Evolutionary conservation across 768 basidiomycete species (phyloP).

Genomic region (Pulveroboletus sp.): DNA sequence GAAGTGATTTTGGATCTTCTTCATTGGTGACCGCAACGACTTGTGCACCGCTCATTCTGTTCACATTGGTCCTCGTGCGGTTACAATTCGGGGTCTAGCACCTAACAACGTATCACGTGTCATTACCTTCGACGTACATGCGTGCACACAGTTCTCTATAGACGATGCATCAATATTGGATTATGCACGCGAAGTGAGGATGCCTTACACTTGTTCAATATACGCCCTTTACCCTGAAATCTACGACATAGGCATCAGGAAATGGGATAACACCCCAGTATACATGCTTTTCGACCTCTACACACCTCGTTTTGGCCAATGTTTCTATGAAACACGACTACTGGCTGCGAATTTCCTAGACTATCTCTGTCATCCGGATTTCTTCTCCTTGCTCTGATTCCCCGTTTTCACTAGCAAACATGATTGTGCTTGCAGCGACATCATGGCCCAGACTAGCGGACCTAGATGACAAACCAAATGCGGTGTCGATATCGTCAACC

Average conservation of each 20-base stretch:
- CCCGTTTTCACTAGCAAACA: too few relatives aligned
- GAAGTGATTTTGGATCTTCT: conserved; percentile 11
- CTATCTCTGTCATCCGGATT: too few relatives aligned
- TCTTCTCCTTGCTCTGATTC: too few relatives aligned
- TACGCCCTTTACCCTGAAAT: not conserved
- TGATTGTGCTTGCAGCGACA: too few relatives aligned
- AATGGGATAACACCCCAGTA: not conserved
- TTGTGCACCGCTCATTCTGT: not conserved
- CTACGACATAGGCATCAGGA: not conserved
- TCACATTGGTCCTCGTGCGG: conserved; percentile 13
- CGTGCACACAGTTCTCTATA: conserved; percentile 6
- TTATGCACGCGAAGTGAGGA: conserved; percentile 3
- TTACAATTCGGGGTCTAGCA: conserved; percentile 2
- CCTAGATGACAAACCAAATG: too few relatives aligned
- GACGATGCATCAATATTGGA: not conserved
- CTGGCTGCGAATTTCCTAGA: too few relatives aligned
- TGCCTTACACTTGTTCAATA: not conserved
- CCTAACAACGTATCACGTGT: not conserved
- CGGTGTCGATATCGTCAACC: too few relatives aligned
- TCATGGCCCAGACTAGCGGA: too few relatives aligned
- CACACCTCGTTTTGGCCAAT: conserved; percentile 16
- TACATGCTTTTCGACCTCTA: conserved; percentile 17
- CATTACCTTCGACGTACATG: conserved; percentile 13
- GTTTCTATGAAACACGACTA: too few relatives aligned
- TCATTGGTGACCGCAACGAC: conserved; percentile 4